Conservation (phyloP, 106 monocot species). For the Chionographis japonica region DNA sequence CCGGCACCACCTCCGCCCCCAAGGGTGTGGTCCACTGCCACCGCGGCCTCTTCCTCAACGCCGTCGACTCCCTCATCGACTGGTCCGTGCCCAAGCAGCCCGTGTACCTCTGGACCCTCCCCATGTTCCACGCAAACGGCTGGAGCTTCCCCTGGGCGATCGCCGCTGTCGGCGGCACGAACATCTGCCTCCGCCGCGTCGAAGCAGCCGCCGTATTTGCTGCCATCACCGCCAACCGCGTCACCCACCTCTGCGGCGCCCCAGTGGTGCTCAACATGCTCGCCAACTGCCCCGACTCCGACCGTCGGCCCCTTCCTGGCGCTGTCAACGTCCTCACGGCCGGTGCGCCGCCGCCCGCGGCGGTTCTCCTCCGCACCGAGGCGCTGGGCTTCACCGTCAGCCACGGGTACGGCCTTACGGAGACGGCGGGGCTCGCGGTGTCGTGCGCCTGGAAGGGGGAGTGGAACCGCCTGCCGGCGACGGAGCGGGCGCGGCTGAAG, state of each 20-base stretch:
- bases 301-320: constrained; percentile 12
- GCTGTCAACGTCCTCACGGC: constrained; percentile 48
- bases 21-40: constrained; percentile 90
- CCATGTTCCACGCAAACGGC: constrained; percentile 92
- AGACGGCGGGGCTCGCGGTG: constrained; percentile 14
- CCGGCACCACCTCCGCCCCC: constrained; percentile 79
- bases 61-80: constrained; percentile 42
- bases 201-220: constrained; percentile 37
- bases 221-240: constrained; percentile 36
- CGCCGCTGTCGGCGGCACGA: constrained; percentile 71
- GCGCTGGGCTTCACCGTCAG: constrained; percentile 43
- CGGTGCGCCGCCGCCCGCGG: constrained; percentile 60
- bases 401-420: constrained; percentile 67
- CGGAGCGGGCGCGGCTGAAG: constrained; percentile 35
- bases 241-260: constrained; percentile 80
- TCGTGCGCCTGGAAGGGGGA: constrained; percentile 28
- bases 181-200: constrained; percentile 75
- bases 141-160: constrained; percentile 81
- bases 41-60: constrained; percentile 49
- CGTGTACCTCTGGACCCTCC: constrained; percentile 75
- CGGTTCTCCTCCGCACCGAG: constrained; percentile 39
- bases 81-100: constrained; percentile 56
- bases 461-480: constrained; percentile 27
- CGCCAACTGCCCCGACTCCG: constrained; percentile 26
- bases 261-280: constrained; percentile 88